Evolutionary conservation across 495 filamentous ascomycete species (phyloP).

Genomic region (Arthonia radiata): DNA sequence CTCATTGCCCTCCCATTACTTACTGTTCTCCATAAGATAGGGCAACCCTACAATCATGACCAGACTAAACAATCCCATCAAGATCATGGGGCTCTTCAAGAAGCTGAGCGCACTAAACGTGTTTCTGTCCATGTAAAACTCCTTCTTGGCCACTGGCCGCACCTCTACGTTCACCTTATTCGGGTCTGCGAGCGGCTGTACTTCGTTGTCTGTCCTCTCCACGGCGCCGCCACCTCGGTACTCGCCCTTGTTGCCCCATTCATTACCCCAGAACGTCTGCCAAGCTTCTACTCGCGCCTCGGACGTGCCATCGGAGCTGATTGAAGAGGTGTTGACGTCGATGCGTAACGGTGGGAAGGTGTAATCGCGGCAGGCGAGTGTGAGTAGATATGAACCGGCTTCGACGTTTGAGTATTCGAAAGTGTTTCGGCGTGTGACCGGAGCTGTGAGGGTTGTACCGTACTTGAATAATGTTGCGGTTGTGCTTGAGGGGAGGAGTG

Average conservation of each 20-base stretch:
- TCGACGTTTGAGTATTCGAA: slow-evolving; percentile 48
- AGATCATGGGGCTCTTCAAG: slow-evolving; percentile 83
- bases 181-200: too few species aligned
- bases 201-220: slow-evolving; percentile 6
- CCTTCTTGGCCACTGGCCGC: slow-evolving; percentile 32
- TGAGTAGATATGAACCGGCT: slow-evolving; percentile 49
- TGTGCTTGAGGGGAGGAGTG: slow-evolving; percentile 36
- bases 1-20: slow-evolving; percentile 12
- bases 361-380: slow-evolving; percentile 47
- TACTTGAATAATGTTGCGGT: slow-evolving; percentile 39
- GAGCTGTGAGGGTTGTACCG: slow-evolving; percentile 22
- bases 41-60: slow-evolving; percentile 70
- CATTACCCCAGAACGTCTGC: slow-evolving; percentile 72
- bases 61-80: slow-evolving; percentile 63
- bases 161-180: slow-evolving; percentile 29
- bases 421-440: slow-evolving; percentile 35
- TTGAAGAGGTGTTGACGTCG: slow-evolving; percentile 26
- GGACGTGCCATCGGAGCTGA: slow-evolving; percentile 12
- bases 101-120: slow-evolving; percentile 32
- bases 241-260: slow-evolving; percentile 62
- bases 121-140: slow-evolving; percentile 42
- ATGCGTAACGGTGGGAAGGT: slow-evolving; percentile 52
- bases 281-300: slow-evolving; percentile 28
- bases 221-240: slow-evolving; percentile 16
- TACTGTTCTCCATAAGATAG: slow-evolving; percentile 87